Evolutionary conservation across 1,139 yeast genomes (phyloP), one percentile per base, ranked within the genome.

Genomic region (Suhomyces kunorum): DNA sequence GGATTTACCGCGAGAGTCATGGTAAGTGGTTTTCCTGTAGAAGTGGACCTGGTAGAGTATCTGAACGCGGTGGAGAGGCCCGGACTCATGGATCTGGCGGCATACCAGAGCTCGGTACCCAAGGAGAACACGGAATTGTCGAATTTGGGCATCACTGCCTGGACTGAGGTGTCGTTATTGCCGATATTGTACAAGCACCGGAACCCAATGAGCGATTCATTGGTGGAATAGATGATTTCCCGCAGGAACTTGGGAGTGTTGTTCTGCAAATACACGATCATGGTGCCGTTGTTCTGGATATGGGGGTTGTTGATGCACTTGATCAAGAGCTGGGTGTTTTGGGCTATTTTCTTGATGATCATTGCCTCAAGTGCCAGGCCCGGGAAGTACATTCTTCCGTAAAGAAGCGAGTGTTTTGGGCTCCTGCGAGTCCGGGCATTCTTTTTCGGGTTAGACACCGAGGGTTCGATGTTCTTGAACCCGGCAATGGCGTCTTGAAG

Each of bases 71-170:
- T 79, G 1, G 96, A 87, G 16, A 92, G 49, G 0, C 92, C 94
- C 0, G 95, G 95, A 47, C 92, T 83, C 76, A 88, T 83, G 38
- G 87, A 82, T 42, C 78, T 63, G 1, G 90, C 81, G 0, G 96
- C 96, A 51, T 87, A 86, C 90, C 96, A 94, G 8, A 89, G 52
- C 61, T 94, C 99, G 6, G 87, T 78, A 1, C 98, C 98, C 1
- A 88, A 53, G 0, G 92, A 82, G 2, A 83, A 73, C 44, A 76
- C 77, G 17, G 76, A 69, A 42, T 71, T 70, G 43, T 70, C 75
- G 39, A 70, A 66, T 43, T 68, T 66, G 27, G 76, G 73, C 6
- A 67, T 61, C 33, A 62, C 42, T 3, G 46, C 37, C 13, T 46
- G 42, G 26, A 46, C 34, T 30, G 62, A 59, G 26, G 66, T 65